A percentile compares a stretch with the other conserved stretches of the same genome.
These are phyloP conservation scores for Cercospora beticola DNA, from an alignment of 2,329 filamentous ascomycete species.

Conservation along the genomic window DNA sequence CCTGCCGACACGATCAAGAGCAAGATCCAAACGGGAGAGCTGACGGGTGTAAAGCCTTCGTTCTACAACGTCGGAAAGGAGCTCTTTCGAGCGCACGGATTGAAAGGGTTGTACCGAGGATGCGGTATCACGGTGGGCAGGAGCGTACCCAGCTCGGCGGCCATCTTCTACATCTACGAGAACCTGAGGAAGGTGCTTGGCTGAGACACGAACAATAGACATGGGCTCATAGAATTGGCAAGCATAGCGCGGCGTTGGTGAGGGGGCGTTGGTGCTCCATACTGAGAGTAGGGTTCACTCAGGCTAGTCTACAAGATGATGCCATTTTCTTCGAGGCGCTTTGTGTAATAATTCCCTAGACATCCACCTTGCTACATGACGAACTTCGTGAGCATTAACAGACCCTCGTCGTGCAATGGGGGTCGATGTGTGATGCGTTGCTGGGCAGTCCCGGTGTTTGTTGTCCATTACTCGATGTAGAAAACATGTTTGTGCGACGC, in stretches of 20 bases:
- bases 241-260: constrained; percentile 10
- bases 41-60: constrained; percentile 50
- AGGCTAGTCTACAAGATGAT: background rate
- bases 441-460: background rate
- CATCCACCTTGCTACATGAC: background rate
- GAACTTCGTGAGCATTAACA: background rate
- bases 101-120: constrained; percentile 85
- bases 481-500: background rate
- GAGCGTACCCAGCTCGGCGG: constrained; percentile 91
- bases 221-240: background rate
- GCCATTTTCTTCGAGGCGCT: background rate
- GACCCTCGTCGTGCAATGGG: background rate
- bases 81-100: constrained; percentile 78
- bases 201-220: constrained; percentile 4
- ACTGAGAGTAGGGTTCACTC: background rate
- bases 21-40: constrained; percentile 85
- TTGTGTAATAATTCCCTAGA: background rate
- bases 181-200: constrained; percentile 69
- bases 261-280: background rate
- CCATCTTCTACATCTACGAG: constrained; percentile 96
- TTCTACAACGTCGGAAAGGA: constrained; percentile 71
- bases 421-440: background rate
- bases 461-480: constrained; percentile 5
- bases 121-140: constrained; percentile 90
- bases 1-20: constrained; percentile 97